Evolutionary conservation across 75 land plant species (phyloP), one percentile per base, ranked within the genome.

Genomic region (Selaginella tamariscina): DNA sequence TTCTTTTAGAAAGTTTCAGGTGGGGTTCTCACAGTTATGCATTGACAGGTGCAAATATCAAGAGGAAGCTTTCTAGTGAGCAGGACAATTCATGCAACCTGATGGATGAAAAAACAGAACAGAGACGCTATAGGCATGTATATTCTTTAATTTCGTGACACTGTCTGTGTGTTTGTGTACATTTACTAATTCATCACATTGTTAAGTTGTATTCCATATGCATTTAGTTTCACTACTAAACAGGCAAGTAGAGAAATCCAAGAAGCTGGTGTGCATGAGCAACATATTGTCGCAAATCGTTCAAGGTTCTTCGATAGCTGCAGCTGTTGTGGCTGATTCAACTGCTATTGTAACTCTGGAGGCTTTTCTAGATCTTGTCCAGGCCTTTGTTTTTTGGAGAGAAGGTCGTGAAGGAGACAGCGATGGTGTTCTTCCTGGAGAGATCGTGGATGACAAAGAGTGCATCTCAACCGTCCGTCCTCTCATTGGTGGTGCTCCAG

Each of bases 401-500:
- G 49, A 39, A 39, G n/a, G 49, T 39, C 49, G 49, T 15, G 49
- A 15, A 15, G 49, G 15, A 39, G 49, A 5, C 49, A 5, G 11
- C 15, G 11, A 9, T 9, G 26, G 62, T 27, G 21, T 24, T 11
- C 67, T 77, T 44, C 79, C 79, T 18, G 79, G 79, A 24, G 79
- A 69, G 60, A 68, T 69, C 0, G 2, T 55, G 26, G 68, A 55
- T 0, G 33, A 33, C 9, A 77, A 31, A 54, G 49, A 39, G 49
- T 39, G 49, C 49, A 39, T 39, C 15, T 15, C 15, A 5, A 39
- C n/a, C n/a, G n/a, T n/a, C n/a, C n/a, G n/a, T 39, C 49, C 49
- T 39, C 11, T 39, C 15, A 15, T 39, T 15, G 49, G 49, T 39
- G 49, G 11, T 39, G 49, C 49, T 39, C 49, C 49, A 15, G 49